phyloP scores from a whole-genome alignment of 768 basidiomycete species.

The Cytidiella melzeri region DNA sequence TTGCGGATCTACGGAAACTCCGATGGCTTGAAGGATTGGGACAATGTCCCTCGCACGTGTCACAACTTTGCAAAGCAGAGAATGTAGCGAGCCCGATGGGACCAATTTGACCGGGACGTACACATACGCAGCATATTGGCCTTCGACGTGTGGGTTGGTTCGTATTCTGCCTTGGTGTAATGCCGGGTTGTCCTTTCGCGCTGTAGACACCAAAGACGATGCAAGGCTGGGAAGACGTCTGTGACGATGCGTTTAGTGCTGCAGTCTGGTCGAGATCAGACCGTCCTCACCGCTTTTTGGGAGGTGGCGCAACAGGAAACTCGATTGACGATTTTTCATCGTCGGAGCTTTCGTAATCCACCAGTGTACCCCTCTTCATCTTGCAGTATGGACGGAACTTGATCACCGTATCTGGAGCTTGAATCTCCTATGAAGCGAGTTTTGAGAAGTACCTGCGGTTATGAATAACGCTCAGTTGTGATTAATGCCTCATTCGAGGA shows the following conservation, averaged over 20 bases:
- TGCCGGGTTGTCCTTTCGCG: conserved; percentile 66
- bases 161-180: conserved; percentile 82
- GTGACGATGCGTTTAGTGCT: neutral
- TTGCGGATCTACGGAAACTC: conserved; percentile 12
- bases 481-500: too few relatives aligned
- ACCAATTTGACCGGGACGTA: conserved; percentile 58
- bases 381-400: too few relatives aligned
- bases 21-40: conserved; percentile 43
- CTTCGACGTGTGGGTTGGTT: conserved; percentile 73
- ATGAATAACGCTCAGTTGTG: too few relatives aligned
- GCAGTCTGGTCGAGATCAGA: too few relatives aligned
- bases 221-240: conserved; percentile 57
- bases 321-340: conserved; percentile 8
- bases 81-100: conserved; percentile 37
- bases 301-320: neutral
- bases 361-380: conserved; percentile 18
- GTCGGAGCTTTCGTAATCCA: conserved; percentile 19
- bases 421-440: too few relatives aligned
- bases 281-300: conserved; percentile 1
- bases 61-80: conserved; percentile 41
- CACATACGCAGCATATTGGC: conserved; percentile 78
- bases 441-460: too few relatives aligned
- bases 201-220: conserved; percentile 36
- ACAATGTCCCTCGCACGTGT: conserved; percentile 36
- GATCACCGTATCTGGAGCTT: too few relatives aligned